These are phyloP conservation scores for Plasmodium vivax DNA, from an alignment of 169 alveolate species.

Conservation along the genomic window DNA sequence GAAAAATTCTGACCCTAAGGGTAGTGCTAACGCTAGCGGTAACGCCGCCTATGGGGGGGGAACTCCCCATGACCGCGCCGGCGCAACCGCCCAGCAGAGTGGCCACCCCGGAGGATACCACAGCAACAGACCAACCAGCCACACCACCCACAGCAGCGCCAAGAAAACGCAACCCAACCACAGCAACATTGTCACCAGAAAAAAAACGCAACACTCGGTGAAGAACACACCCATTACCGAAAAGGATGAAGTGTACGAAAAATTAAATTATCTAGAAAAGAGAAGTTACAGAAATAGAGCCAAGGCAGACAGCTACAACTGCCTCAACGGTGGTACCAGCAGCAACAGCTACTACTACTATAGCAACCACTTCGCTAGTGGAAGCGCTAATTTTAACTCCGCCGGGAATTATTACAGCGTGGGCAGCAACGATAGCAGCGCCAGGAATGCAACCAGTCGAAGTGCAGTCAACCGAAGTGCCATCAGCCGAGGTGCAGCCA, in stretches of 20 bases:
- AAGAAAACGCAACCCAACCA: background rate
- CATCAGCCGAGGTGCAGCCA: background rate
- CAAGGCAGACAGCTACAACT: background rate
- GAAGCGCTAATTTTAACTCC: background rate
- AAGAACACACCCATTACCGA: constrained; percentile 4
- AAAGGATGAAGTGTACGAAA: constrained; percentile 29
- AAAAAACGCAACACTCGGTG: background rate
- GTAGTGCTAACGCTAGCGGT: background rate
- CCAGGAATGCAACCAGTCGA: background rate
- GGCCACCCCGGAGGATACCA: background rate
- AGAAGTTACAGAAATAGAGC: constrained; percentile 52
- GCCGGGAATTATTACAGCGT: background rate
- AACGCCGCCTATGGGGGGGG: background rate
- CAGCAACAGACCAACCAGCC: background rate
- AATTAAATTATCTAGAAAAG: constrained; percentile 51
- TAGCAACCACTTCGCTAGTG: background rate
- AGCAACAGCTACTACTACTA: background rate
- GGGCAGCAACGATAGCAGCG: background rate
- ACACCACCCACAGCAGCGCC: background rate
- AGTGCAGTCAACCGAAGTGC: background rate
- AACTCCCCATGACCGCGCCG: no score
- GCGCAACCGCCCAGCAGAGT: no score
- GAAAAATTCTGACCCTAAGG: background rate
- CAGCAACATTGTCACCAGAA: background rate
- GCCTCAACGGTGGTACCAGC: background rate